phyloP scores from a whole-genome alignment of 352 stramenopile genomes.

The Thraustotheca clavata region DNA sequence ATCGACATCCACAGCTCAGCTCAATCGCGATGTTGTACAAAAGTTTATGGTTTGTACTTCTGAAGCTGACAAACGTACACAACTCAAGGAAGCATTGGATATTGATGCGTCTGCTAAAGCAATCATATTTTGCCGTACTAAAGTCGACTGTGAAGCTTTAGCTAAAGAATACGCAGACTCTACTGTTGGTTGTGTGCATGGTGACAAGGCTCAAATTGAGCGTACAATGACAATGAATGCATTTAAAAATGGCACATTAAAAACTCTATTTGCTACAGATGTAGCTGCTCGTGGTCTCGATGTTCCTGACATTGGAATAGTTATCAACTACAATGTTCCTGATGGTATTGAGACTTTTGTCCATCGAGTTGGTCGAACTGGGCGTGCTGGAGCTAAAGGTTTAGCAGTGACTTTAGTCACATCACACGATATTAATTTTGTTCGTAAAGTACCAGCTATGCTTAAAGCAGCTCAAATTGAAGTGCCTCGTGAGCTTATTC shows the following conservation, averaged over 20 bases:
- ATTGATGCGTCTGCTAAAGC: conserved; percentile 82
- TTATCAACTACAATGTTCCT: conserved; percentile 90
- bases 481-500: not conserved
- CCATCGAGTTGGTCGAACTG: conserved; percentile 87
- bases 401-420: conserved; percentile 56
- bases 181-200: conserved; percentile 71
- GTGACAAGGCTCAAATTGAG: conserved; percentile 66
- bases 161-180: conserved; percentile 66
- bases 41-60: conserved; percentile 22
- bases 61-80: conserved; percentile 67
- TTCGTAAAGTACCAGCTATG: not conserved
- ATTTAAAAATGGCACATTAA: conserved; percentile 92
- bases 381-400: conserved; percentile 78
- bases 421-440: conserved; percentile 36
- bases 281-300: conserved; percentile 87
- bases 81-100: conserved; percentile 83
- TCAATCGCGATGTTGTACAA: conserved; percentile 29
- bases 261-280: conserved; percentile 88
- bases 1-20: conserved; percentile 31
- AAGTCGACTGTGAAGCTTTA: conserved; percentile 92
- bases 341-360: conserved; percentile 93
- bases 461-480: not conserved
- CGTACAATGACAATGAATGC: conserved; percentile 93
- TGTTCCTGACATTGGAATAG: conserved; percentile 84
- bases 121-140: conserved; percentile 98